These are phyloP conservation scores for Colletotrichum magnum DNA, from an alignment of 2,329 filamentous ascomycete species.

Conservation along the genomic window DNA sequence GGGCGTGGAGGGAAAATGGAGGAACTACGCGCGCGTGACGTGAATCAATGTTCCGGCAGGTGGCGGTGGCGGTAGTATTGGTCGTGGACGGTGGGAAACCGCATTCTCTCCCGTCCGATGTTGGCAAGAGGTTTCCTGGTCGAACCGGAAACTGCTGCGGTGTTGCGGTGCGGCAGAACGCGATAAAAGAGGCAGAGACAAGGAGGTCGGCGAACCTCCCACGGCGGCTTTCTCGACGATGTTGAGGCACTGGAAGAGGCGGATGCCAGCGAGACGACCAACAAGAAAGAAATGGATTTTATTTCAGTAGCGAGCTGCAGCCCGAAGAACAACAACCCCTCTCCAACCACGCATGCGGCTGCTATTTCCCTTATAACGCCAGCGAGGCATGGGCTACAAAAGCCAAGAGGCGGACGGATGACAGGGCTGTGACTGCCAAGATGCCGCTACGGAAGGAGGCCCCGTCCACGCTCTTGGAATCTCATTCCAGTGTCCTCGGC, in stretches of 20 bases:
- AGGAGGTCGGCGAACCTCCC: not conserved
- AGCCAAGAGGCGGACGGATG: slow-evolving; percentile 35
- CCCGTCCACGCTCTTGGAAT: slow-evolving; percentile 32
- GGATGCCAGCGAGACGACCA: not conserved
- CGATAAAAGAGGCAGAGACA: not conserved
- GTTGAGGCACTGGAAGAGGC: not conserved
- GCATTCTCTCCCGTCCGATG: slow-evolving; percentile 31
- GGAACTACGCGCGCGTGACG: slow-evolving; percentile 7
- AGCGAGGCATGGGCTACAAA: slow-evolving; percentile 16
- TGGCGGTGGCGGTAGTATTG: slow-evolving; percentile 10
- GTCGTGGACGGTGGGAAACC: slow-evolving; percentile 18
- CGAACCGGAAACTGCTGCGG: not conserved
- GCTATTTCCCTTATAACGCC: slow-evolving; percentile 37
- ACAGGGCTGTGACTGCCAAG: slow-evolving; percentile 39
- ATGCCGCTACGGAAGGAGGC: slow-evolving; percentile 33
- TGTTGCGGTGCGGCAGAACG: not conserved
- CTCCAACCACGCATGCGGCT: slow-evolving; percentile 22
- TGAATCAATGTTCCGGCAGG: slow-evolving; percentile 25
- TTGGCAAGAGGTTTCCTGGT: not conserved
- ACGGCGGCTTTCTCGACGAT: not conserved
- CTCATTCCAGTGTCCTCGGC: slow-evolving; percentile 18
- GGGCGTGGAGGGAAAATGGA: slow-evolving; percentile 7
- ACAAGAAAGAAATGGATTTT: not conserved
- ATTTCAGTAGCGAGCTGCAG: slow-evolving; percentile 1
- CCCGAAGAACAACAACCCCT: not conserved